Evolutionary conservation across 129 eudicot species (phyloP).

Genomic region (Scalesia atractyloides): DNA sequence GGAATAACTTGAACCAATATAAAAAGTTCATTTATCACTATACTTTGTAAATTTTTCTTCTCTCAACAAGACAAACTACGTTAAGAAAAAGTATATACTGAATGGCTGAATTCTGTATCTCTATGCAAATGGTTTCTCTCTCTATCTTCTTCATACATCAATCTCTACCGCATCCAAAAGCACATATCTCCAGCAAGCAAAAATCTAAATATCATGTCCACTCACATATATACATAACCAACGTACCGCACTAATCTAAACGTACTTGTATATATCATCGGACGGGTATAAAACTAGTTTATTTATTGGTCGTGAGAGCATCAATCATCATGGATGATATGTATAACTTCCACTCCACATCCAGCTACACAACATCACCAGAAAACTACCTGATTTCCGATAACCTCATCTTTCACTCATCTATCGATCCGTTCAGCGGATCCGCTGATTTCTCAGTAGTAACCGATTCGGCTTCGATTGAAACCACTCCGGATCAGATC

Average conservation of each 20-base stretch:
- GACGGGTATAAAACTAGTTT: too few species aligned
- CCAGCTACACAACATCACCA: constrained; percentile 49
- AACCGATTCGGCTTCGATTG: constrained; percentile 54
- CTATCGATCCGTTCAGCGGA: constrained; percentile 43
- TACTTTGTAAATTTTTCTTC: background rate
- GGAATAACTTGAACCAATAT: too few species aligned
- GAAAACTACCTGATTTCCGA: constrained; percentile 51
- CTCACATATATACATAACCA: too few species aligned
- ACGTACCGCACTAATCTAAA: too few species aligned
- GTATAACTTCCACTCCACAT: constrained; percentile 49
- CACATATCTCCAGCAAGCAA: too few species aligned
- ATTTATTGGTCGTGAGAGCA: background rate
- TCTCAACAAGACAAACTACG: too few species aligned
- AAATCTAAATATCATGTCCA: too few species aligned
- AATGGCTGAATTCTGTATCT: background rate
- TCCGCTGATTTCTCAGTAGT: constrained; percentile 50
- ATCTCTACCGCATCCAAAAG: constrained; percentile 4
- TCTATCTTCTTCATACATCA: constrained; percentile 21
- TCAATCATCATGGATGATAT: constrained; percentile 58
- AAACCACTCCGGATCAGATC: constrained; percentile 18
- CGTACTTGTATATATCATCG: too few species aligned
- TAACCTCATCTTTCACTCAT: constrained; percentile 35
- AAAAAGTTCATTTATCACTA: constrained; percentile 1
- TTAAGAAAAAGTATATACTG: too few species aligned
- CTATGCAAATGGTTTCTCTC: background rate